These are phyloP conservation scores for Tulasnella sp. DNA, from an alignment of 768 basidiomycete genomes.

Conservation along the genomic window DNA sequence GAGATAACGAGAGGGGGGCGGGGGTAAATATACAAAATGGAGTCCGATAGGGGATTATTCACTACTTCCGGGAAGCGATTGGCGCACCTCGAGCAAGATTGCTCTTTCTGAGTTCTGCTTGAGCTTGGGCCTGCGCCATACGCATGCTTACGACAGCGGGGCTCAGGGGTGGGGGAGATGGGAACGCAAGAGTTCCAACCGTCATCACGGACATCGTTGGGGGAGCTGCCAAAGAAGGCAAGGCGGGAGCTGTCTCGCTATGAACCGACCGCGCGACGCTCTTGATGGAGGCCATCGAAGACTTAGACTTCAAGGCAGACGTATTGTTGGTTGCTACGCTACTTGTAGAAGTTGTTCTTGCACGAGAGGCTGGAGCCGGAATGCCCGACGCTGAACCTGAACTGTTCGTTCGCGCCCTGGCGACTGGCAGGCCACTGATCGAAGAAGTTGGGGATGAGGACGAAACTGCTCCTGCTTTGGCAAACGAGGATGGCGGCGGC, in stretches of 20 bases:
- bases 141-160: constrained; percentile 20
- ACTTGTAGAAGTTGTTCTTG: constrained; percentile 8
- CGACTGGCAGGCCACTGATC: background rate
- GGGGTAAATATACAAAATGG: background rate
- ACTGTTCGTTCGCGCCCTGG: background rate
- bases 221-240: background rate
- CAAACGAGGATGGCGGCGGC: constrained; percentile 14
- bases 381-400: constrained; percentile 9
- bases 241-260: constrained; percentile 1
- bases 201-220: constrained; percentile 16
- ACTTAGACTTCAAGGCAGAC: constrained; percentile 7
- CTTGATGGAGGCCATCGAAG: constrained; percentile 2
- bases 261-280: constrained; percentile 2
- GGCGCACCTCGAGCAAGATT: background rate
- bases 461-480: background rate
- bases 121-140: constrained; percentile 19
- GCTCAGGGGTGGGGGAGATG: constrained; percentile 27
- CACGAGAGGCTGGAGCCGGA: constrained; percentile 6
- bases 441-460: background rate
- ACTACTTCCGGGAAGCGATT: constrained; percentile 1
- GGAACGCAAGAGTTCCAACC: constrained; percentile 26
- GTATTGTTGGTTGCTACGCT: background rate
- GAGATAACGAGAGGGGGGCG: background rate
- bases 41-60: background rate
- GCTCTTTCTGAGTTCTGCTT: constrained; percentile 9